A percentile compares a stretch with the other conserved stretches of the same genome.
phyloP scores from a whole-genome alignment of 73 alveolate species.

The Uronychia setigera region DNA sequence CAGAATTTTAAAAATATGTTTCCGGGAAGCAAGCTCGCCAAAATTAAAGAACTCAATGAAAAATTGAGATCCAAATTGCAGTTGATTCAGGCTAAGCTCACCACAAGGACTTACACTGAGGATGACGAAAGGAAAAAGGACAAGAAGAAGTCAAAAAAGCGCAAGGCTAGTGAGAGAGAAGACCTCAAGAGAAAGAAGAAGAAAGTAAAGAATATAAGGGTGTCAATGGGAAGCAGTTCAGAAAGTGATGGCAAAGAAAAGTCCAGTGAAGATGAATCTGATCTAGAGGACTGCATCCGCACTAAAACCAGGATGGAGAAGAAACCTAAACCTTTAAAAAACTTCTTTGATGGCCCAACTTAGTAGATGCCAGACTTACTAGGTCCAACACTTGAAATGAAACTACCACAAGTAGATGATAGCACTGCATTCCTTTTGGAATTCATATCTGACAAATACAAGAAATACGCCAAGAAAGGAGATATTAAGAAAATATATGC shows the following conservation, averaged over 20 bases:
- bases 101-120: neutral
- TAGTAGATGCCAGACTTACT: neutral
- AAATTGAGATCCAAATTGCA: neutral
- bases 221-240: neutral
- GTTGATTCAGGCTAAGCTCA: neutral
- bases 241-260: neutral
- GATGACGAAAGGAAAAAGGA: neutral
- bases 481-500: neutral
- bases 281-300: neutral
- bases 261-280: neutral
- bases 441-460: neutral
- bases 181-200: neutral
- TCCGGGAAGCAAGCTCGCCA: neutral
- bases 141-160: neutral
- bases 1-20: neutral
- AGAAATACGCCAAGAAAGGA: neutral
- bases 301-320: no score
- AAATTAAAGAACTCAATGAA: neutral
- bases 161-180: neutral
- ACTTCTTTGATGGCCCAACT: neutral
- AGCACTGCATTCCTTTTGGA: neutral
- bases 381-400: neutral
- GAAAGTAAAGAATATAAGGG: neutral
- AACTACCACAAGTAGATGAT: neutral
- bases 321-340: neutral